Evolutionary conservation across 345 rosid species (phyloP), one percentile per base, ranked within the genome.

Genomic region (Aquilaria yunnanensis): DNA sequence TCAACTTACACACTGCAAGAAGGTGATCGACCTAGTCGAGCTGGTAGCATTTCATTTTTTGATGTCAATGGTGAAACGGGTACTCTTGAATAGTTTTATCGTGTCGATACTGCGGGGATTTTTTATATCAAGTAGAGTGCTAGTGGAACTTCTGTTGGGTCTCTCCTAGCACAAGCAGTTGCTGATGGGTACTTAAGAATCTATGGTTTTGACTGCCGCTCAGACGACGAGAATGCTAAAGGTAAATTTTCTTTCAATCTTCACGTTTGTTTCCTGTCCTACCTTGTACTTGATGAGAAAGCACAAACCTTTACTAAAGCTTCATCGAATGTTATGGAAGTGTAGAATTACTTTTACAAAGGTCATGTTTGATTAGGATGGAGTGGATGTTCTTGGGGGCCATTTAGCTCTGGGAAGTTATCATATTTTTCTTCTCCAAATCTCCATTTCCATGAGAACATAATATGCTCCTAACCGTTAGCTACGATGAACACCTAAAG

Each of bases 101-200:
- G 79, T 3, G 47, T 81, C 45, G 80, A 83, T 34, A 83, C 96
- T 9, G 77, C 86, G 0, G 96, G 93, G 56, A 81, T 88, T 57
- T 94, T 94, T 52, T 88, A 90, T 74, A 81, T 90, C 33, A 88
- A 81, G 72, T 92, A 92, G 98, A 80, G 77, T 41, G 84, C 78
- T 2, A 63, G 67, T 51, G 79, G 81, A 10, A 57, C 70, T 10
- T 63, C 61, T 65, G 71, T 47, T 4, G 72, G 76, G 50, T 79
- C 86, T 56, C 57, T 80, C 45, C 83, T 90, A 71, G 92, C 92
- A 66, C 92, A 82, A 58, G 89, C 92, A 58, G 92, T 83, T 68
- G 90, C 92, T 16, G 85, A 80, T 65, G 97, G 97, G 4, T 80
- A 59, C 77, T 74, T 90, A 73, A 79, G 78, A 67, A 73, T 87